These are phyloP conservation scores for Puccinia horiana DNA, from an alignment of 1,284 basidiomycete species.

Conservation along the genomic window DNA sequence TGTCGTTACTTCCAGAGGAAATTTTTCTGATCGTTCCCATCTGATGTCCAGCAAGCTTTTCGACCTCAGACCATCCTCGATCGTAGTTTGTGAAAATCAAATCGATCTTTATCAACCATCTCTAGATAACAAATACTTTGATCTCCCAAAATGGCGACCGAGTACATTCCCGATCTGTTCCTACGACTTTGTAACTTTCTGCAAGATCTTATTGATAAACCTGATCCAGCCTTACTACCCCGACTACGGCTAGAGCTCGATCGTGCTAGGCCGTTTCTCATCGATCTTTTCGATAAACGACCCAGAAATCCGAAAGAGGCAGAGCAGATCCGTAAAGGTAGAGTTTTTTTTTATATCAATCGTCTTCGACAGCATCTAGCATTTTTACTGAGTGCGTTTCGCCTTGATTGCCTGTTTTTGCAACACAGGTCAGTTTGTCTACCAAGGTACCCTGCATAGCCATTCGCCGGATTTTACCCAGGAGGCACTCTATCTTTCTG, in stretches of 20 bases:
- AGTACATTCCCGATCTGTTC: slow-evolving; percentile 46
- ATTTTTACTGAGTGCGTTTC: background rate
- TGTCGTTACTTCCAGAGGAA: background rate
- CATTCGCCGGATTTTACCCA: slow-evolving; percentile 46
- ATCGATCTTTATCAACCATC: background rate
- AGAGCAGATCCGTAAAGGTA: slow-evolving; percentile 46
- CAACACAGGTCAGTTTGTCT: slow-evolving; percentile 37
- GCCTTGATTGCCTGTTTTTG: background rate
- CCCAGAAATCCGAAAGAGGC: slow-evolving; percentile 41
- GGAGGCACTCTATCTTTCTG: slow-evolving; percentile 48
- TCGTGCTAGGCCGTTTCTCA: slow-evolving; percentile 39
- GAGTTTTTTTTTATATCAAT: background rate
- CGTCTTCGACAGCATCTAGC: background rate
- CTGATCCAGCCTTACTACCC: slow-evolving; percentile 37
- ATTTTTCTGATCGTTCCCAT: background rate
- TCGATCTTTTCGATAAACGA: slow-evolving; percentile 41
- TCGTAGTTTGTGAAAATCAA: background rate
- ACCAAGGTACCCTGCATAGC: slow-evolving; percentile 38
- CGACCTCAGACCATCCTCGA: background rate
- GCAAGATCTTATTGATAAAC: slow-evolving; percentile 40
- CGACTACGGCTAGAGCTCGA: slow-evolving; percentile 43
- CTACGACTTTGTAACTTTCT: slow-evolving; percentile 33
- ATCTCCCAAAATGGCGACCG: slow-evolving; percentile 15
- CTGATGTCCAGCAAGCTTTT: background rate
- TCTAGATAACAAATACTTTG: background rate